Base-by-base conservation (phyloP, 257 asterid genomes). In the Apocynum venetum region DNA sequence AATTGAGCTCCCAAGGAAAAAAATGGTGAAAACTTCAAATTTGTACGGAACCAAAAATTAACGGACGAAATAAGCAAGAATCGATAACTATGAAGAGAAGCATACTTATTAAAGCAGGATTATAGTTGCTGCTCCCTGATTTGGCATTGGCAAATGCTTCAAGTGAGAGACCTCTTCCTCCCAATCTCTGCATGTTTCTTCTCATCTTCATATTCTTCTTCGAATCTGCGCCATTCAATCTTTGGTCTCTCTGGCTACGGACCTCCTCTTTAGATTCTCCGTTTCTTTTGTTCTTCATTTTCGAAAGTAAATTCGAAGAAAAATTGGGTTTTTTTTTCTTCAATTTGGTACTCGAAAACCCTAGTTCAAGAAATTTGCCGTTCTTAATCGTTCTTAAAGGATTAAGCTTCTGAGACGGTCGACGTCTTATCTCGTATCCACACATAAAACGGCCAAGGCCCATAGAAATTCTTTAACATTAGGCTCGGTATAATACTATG, bases 161-260 rank as follows among this genome's bases (percentile, higher is more conserved):
- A 49, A 94, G 94, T 38, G 98, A 94, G 64, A 94, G 85, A 49
- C 97, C 98, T 68, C 91, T 89, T 68, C 87, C 97, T 56, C 98
- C 98, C 87, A 95, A 81, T 84, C 98, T 86, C 86, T 88, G 88
- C 94, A 89, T 81, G 75, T 91, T 92, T 84, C 78, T 93, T 74
- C 84, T 88, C 91, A 89, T 82, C 78, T 84, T 91, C 83, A 74
- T 88, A 84, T 82, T 89, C 83, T 83, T 84, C 79, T 60, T 67
- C 71, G 78, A 74, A 72, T 77, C 73, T 60, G 81, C 84, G 36
- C 85, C 83, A 51, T 83, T 87, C 53, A 65, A 77, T 82, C 57
- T 51, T 44, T 64, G 73, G 40, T 55, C 80, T 49, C 59, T 19
- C 46, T 57, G 69, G 61, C 20, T 71, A 25, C 75, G 43, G 56